These are phyloP conservation scores for Taphrina betulina DNA, from an alignment of 1,139 yeast species.

Conservation along the genomic window DNA sequence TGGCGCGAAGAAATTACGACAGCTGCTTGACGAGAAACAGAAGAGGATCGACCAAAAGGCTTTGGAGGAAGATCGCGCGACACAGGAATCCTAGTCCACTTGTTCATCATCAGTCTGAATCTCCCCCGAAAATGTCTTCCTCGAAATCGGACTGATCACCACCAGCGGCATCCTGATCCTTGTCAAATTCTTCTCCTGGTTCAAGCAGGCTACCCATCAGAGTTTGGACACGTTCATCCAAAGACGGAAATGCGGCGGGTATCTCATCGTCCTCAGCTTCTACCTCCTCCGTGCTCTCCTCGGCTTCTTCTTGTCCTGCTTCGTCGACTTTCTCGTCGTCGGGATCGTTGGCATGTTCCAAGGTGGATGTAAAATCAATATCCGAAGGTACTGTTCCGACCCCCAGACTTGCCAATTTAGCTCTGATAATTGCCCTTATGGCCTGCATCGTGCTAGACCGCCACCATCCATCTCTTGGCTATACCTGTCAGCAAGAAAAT, in stretches of 20 bases:
- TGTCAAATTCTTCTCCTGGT: not conserved
- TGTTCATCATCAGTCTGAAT: not conserved
- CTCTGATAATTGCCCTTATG: constrained; percentile 64
- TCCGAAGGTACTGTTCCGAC: constrained; percentile 20
- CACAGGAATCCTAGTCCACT: not conserved
- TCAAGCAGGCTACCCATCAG: not conserved
- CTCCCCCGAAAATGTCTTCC: not conserved
- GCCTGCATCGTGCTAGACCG: constrained; percentile 6
- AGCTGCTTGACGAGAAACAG: not conserved
- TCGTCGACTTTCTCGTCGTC: constrained; percentile 5
- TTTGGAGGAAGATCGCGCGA: not conserved
- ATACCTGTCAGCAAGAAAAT: constrained; percentile 75
- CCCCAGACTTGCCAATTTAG: constrained; percentile 51
- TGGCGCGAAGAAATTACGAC: constrained; percentile 43
- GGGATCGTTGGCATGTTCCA: constrained; percentile 19
- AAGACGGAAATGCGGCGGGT: not conserved
- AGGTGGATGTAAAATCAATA: constrained; percentile 1
- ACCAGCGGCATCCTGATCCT: not conserved
- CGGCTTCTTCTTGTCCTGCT: not conserved
- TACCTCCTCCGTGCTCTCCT: not conserved
- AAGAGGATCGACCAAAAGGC: not conserved
- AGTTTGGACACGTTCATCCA: not conserved
- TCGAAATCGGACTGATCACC: not conserved
- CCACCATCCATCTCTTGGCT: constrained; percentile 56
- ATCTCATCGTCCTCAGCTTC: not conserved